These are phyloP conservation scores for Umbelopsis isabellina DNA, from an alignment of 192 early-diverging fungal species.

Conservation along the genomic window DNA sequence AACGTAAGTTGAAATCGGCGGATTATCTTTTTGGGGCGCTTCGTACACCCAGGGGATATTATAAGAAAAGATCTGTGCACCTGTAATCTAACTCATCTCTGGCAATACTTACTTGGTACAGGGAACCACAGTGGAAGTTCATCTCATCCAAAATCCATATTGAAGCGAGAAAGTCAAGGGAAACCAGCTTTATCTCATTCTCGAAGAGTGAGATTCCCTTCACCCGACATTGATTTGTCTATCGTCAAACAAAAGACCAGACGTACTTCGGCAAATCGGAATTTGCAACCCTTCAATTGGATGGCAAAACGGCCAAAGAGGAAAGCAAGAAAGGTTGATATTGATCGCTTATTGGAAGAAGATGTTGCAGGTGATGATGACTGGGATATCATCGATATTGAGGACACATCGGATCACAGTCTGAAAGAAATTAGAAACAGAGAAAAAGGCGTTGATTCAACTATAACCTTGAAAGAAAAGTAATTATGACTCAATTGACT, in stretches of 20 bases:
- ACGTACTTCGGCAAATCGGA: not conserved
- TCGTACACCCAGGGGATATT: no score
- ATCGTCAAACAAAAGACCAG: not conserved
- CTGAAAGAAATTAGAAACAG: not conserved
- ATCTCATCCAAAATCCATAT: conserved; percentile 1
- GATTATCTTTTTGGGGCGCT: not conserved
- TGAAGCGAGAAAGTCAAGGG: not conserved
- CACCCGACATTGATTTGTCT: not conserved
- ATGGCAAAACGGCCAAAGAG: conserved; percentile 4
- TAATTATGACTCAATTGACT: not conserved
- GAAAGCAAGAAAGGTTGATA: conserved; percentile 11
- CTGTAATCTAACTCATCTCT: no score
- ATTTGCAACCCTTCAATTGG: conserved; percentile 1
- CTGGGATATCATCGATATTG: not conserved
- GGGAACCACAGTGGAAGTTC: not conserved
- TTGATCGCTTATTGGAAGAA: conserved; percentile 9
- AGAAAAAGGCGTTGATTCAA: not conserved
- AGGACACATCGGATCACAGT: not conserved
- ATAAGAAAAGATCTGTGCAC: no score
- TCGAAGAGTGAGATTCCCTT: conserved; percentile 2
- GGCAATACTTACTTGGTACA: no score
- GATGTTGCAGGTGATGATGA: not conserved
- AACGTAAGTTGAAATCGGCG: conserved; percentile 13
- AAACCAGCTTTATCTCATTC: not conserved
- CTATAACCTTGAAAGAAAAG: conserved; percentile 1